Base-by-base conservation (phyloP, 208 protist species). In the Leishmania guyanensis region DNA sequence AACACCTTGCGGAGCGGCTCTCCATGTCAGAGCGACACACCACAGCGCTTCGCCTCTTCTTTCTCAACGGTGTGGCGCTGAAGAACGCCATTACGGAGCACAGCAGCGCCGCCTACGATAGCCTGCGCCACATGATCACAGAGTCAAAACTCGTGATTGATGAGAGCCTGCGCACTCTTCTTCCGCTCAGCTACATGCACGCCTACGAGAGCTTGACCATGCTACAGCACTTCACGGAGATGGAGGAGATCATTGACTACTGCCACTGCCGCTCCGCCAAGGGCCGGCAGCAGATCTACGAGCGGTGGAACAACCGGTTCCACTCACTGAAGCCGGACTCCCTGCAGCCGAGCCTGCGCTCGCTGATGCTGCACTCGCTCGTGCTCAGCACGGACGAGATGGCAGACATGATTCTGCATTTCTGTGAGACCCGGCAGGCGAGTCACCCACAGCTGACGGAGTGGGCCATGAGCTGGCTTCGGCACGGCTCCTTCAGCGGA, bases 151-250 rank as follows among this genome's bases (percentile, higher is more conserved):
- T 97, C 33, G 86, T 90, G 39, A 87, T 98, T 17, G 95, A 98
- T 75, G 91, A 95, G 72, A 97, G 89, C 71, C 86, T 97, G 71
- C 90, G 92, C 79, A 97, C 94, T n/a, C 85, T 97, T 60, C 79
- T 98, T 22, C 92, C 94, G 3, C 84, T 97, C 29, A 97, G 93
- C 86, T 97, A 98, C 88, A 81, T 89, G 16, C 94, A 96, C 81
- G 95, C 95, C 26, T 99, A 99, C 90, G 92, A 98, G 46, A 94
- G 95, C 56, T 83, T 99, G 20, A 97, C 99, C 20, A 85, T 96
- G 75, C 86, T 99, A 79, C 99, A 99, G 90, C 98, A 99, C 91
- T 96, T 99, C 60, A 96, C 96, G 0, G 99, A 99, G 87, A 96
- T 99, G 83, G 99, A 99, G 91, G 99, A 99, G 89, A 93, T 99